Evolutionary conservation across 805 yeast species (phyloP).

Genomic region (Nakazawaea siamensis): DNA sequence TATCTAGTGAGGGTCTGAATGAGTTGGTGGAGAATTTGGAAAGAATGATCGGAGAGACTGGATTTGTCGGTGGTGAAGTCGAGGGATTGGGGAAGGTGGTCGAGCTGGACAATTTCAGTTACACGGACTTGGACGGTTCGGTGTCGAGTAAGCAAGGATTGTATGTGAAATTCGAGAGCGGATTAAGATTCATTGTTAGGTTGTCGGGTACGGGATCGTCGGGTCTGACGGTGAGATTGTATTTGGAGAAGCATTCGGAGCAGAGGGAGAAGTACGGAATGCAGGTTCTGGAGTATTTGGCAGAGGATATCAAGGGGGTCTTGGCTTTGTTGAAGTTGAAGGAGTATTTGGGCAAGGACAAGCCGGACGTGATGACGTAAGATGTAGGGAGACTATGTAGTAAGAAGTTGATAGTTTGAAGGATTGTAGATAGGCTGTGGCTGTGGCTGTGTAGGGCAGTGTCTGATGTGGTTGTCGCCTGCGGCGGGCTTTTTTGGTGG

Average conservation of each 20-base stretch:
- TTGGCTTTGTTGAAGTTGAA: slow-evolving; percentile 63
- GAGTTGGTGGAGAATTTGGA: slow-evolving; percentile 52
- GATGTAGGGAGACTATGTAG: no score
- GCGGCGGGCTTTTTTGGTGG: no score
- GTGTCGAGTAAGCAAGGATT: slow-evolving; percentile 86
- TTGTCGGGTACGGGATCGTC: slow-evolving; percentile 96
- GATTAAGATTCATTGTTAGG: slow-evolving; percentile 81
- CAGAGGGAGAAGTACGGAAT: slow-evolving; percentile 41
- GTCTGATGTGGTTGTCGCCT: no score
- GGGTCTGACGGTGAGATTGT: slow-evolving; percentile 93
- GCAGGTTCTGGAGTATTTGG: slow-evolving; percentile 63
- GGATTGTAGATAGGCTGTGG: no score
- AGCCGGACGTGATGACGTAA: slow-evolving; percentile 85
- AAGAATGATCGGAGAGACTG: slow-evolving; percentile 24
- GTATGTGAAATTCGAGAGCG: slow-evolving; percentile 70
- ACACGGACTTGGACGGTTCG: slow-evolving; percentile 92
- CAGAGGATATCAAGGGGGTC: slow-evolving; percentile 52
- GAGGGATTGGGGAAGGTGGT: slow-evolving; percentile 38
- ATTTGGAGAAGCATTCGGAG: slow-evolving; percentile 73
- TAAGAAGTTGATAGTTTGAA: no score
- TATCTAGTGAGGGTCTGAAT: slow-evolving; percentile 65
- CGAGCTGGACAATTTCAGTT: slow-evolving; percentile 83
- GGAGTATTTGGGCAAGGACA: slow-evolving; percentile 68
- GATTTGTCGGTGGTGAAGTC: slow-evolving; percentile 45
- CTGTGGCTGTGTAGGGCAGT: no score